Base-by-base conservation (phyloP, 2,329 filamentous ascomycete genomes). In the Ustilaginoidea virens region DNA sequence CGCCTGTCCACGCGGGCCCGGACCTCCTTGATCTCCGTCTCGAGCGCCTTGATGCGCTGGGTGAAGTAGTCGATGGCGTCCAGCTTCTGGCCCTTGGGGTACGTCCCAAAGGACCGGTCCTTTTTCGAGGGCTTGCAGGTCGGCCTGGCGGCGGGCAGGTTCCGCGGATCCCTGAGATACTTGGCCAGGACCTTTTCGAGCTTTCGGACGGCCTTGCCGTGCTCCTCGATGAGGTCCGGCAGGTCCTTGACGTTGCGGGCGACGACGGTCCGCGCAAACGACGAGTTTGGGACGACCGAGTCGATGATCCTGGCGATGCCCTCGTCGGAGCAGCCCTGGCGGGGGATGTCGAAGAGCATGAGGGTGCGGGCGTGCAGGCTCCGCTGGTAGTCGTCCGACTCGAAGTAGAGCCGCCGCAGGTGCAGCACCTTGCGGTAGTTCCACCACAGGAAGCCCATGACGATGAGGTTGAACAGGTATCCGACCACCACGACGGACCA, bases 21-120 rank as follows among this genome's bases (percentile, higher is more conserved):
- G 2, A 86, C 79, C 37, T 90, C 74, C 46, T 80, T 82, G 53
- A 98, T 85, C 46, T 92, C 72, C 8, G 73, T 52, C 49, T 96
- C 87, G 20, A 98, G 64, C 27, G 76, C 66, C 40, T 74, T 74
- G 46, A 98, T 94, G 12, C 86, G 75, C 30, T 78, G 69, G 0
- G 85, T 92, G 30, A 92, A 63, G 45, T 93, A 96, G 37, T 93
- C 82, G 44, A 98, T 96, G 12, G 90, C 83, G 47, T 98, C 90
- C 4, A 96, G 69, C 48, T 85, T 87, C 39, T 80, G 71, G 10
- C 70, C 70, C 19, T 66, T 69, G 15, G 75, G 63, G 39, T 74
- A 76, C 2, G 68, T 70, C 25, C 51, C 55, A 40, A 72, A 75
- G 1, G 72, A 66, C 32, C 70, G 73, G 43, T 94, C 82, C 37